Conservation (phyloP, 257 asterid species). For the Catharanthus roseus region DNA sequence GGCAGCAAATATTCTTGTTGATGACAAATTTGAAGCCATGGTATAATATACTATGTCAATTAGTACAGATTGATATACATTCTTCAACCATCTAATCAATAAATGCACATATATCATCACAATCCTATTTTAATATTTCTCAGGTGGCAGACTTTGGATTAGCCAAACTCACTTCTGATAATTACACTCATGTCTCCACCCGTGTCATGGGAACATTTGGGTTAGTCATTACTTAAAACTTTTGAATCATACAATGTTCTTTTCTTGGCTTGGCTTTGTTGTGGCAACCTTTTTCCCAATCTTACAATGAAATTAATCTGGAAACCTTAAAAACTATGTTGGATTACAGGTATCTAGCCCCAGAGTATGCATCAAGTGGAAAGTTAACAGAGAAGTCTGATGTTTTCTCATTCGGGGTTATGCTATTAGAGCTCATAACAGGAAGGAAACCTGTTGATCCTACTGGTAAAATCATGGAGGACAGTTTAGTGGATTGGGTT, state of each 20-base stretch:
- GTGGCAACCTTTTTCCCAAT: not conserved
- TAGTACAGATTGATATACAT: not conserved
- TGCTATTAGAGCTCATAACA: slow-evolving; percentile 84
- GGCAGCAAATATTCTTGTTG: slow-evolving; percentile 50
- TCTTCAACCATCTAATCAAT: not conserved
- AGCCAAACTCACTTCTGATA: slow-evolving; percentile 88
- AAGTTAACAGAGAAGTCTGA: slow-evolving; percentile 82
- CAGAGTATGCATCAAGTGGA: slow-evolving; percentile 93
- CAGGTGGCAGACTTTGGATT: slow-evolving; percentile 97
- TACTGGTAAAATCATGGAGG: slow-evolving; percentile 58
- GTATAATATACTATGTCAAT: slow-evolving; percentile 15
- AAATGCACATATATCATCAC: not conserved
- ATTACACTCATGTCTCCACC: slow-evolving; percentile 81
- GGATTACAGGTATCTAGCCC: slow-evolving; percentile 69
- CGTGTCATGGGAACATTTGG: slow-evolving; percentile 99
- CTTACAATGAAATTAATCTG: not conserved
- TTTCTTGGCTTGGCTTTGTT: not conserved
- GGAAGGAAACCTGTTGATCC: slow-evolving; percentile 79
- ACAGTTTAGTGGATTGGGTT: slow-evolving; percentile 92
- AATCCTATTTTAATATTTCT: not conserved
- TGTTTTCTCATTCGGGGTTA: slow-evolving; percentile 86
- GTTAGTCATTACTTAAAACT: slow-evolving; percentile 28
- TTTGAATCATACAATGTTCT: not conserved
- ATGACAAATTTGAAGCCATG: slow-evolving; percentile 48
- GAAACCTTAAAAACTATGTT: not conserved